phyloP scores from a whole-genome alignment of 176 grass and related monocot species.

The Guadua angustifolia region DNA sequence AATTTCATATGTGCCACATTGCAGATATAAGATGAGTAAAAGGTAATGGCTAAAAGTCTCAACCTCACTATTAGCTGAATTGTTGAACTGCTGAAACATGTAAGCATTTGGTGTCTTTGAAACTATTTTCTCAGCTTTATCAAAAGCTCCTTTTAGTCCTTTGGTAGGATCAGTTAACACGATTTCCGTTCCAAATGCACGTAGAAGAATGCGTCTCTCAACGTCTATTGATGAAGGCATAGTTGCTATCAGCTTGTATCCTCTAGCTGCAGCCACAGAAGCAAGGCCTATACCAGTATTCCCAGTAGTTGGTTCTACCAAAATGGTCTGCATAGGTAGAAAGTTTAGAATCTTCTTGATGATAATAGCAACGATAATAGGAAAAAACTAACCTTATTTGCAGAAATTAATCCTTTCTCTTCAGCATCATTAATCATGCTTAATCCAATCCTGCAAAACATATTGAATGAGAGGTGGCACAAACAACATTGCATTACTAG shows the following conservation, averaged over 20 bases:
- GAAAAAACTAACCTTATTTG: conserved; percentile 57
- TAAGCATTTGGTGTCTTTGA: conserved; percentile 64
- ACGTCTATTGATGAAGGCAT: conserved; percentile 87
- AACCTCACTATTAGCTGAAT: conserved; percentile 80
- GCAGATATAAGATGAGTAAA: conserved; percentile 26
- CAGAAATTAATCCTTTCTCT: conserved; percentile 77
- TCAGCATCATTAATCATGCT: conserved; percentile 97
- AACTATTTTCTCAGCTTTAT: conserved; percentile 88
- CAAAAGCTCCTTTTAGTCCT: conserved; percentile 85
- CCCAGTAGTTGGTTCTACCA: conserved; percentile 92
- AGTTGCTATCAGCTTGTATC: conserved; percentile 87
- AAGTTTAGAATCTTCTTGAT: conserved; percentile 11
- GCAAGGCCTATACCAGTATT: conserved; percentile 81
- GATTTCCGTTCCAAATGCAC: conserved; percentile 80
- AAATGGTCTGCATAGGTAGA: conserved; percentile 66
- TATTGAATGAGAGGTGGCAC: conserved; percentile 26
- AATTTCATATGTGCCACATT: conserved; percentile 28
- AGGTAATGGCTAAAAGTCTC: conserved; percentile 26
- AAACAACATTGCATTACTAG: background rate
- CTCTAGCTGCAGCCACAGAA: conserved; percentile 84
- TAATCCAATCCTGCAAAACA: conserved; percentile 67
- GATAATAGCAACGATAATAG: conserved; percentile 20
- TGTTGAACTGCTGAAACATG: conserved; percentile 95
- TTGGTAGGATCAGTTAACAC: conserved; percentile 79
- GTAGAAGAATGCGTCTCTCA: conserved; percentile 73